Conservation (phyloP, 208 protist genomes). For the Acanthamoeba castellanii region DNA sequence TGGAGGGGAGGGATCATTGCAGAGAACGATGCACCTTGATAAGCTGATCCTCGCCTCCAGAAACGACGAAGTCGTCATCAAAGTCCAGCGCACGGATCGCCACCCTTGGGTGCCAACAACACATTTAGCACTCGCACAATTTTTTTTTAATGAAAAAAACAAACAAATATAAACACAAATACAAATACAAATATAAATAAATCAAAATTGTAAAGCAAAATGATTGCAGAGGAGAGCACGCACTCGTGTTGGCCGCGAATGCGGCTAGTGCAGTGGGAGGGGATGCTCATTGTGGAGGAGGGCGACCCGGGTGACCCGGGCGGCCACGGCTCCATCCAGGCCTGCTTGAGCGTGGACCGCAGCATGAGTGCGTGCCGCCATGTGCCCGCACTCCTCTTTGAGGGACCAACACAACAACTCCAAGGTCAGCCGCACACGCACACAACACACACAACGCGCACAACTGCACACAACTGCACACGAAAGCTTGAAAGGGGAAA, state of each 20-base stretch:
- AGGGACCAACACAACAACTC: background rate
- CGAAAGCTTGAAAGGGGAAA: too few relatives aligned
- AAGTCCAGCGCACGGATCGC: background rate
- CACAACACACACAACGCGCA: too few relatives aligned
- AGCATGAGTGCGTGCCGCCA: background rate
- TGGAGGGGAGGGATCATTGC: too few relatives aligned
- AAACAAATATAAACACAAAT: background rate
- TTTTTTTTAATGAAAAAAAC: too few relatives aligned
- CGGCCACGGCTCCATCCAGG: background rate
- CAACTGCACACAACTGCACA: too few relatives aligned
- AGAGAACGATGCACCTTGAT: too few relatives aligned
- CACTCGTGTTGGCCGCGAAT: background rate
- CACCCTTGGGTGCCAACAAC: background rate
- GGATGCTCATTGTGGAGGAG: background rate
- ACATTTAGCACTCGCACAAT: too few relatives aligned
- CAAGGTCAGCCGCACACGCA: background rate
- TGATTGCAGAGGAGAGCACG: background rate
- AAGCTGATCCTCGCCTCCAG: background rate
- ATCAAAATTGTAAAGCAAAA: background rate
- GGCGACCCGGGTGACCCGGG: background rate
- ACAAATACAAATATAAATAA: too few relatives aligned
- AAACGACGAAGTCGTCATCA: background rate
- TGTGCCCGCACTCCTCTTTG: background rate
- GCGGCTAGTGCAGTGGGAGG: background rate
- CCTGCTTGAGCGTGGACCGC: background rate